A percentile compares a stretch with the other conserved stretches of the same genome.
phyloP scores from a whole-genome alignment of 2,329 filamentous ascomycete species.

The Huntiella abstrusa region DNA sequence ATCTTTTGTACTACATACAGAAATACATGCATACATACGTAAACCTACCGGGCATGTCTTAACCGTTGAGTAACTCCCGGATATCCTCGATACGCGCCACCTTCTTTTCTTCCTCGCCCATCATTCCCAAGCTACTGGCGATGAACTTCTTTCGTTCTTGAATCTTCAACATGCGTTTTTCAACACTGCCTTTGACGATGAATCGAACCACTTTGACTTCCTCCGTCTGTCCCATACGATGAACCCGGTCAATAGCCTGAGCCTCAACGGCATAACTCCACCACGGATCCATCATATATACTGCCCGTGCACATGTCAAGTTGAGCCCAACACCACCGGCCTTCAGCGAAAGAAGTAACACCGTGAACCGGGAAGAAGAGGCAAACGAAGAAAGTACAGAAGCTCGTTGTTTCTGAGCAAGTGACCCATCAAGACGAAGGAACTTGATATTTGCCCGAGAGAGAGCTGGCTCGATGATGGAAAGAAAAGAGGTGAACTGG shows the following conservation, averaged over 20 bases:
- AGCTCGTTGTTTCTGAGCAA: constrained; percentile 70
- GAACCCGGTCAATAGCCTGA: constrained; percentile 92
- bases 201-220: constrained; percentile 79
- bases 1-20: no score
- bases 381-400: constrained; percentile 59
- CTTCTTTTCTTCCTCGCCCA: constrained; percentile 84
- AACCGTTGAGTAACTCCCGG: constrained; percentile 49
- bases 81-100: constrained; percentile 84
- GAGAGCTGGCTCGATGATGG: constrained; percentile 73
- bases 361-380: constrained; percentile 36
- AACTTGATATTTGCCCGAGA: constrained; percentile 51
- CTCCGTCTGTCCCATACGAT: constrained; percentile 82
- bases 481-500: constrained; percentile 92
- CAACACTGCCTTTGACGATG: constrained; percentile 76
- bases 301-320: constrained; percentile 67
- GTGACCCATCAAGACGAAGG: constrained; percentile 79
- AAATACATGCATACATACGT: no score
- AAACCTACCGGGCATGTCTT: no score
- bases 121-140: constrained; percentile 87
- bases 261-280: constrained; percentile 96
- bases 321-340: constrained; percentile 92
- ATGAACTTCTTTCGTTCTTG: constrained; percentile 95
- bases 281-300: constrained; percentile 99
- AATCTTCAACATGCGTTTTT: constrained; percentile 82
- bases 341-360: constrained; percentile 67